These are phyloP conservation scores for Pythium rishiriense DNA, from an alignment of 352 stramenopile genomes.

Conservation along the genomic window DNA sequence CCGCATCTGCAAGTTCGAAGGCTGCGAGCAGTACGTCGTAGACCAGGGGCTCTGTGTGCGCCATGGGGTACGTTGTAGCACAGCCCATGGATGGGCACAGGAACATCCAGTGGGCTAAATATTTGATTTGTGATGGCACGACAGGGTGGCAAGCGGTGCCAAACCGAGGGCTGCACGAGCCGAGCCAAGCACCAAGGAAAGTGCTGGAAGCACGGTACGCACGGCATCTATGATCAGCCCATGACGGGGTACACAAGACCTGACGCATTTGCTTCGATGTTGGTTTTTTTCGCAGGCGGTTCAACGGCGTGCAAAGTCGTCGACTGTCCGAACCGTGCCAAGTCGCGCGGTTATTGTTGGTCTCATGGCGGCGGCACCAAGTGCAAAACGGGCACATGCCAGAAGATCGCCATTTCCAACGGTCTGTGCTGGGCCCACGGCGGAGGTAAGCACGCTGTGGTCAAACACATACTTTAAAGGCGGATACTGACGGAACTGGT, in stretches of 20 bases:
- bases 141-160: conserved; percentile 69
- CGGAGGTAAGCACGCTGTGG: conserved; percentile 32
- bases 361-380: conserved; percentile 84
- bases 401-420: conserved; percentile 82
- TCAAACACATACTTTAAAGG: not conserved
- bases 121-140: not conserved
- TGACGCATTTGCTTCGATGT: not conserved
- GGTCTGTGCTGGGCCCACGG: conserved; percentile 76
- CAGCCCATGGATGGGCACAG: not conserved
- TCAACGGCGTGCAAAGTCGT: conserved; percentile 73
- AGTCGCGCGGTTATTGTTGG: conserved; percentile 85
- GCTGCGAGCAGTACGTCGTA: conserved; percentile 78
- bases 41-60: conserved; percentile 76
- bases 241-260: too few relatives aligned
- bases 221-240: not conserved
- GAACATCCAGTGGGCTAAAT: not conserved
- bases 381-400: conserved; percentile 65
- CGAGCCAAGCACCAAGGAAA: conserved; percentile 72
- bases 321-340: conserved; percentile 78
- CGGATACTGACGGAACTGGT: not conserved
- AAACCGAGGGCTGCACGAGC: conserved; percentile 57
- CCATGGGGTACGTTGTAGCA: conserved; percentile 50
- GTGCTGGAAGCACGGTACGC: conserved; percentile 71
- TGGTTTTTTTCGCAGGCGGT: conserved; percentile 26
- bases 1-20: conserved; percentile 71